Evolutionary conservation across 768 basidiomycete species (phyloP), one percentile per base, ranked within the genome.

Genomic region (Nevesoporus exiguus): DNA sequence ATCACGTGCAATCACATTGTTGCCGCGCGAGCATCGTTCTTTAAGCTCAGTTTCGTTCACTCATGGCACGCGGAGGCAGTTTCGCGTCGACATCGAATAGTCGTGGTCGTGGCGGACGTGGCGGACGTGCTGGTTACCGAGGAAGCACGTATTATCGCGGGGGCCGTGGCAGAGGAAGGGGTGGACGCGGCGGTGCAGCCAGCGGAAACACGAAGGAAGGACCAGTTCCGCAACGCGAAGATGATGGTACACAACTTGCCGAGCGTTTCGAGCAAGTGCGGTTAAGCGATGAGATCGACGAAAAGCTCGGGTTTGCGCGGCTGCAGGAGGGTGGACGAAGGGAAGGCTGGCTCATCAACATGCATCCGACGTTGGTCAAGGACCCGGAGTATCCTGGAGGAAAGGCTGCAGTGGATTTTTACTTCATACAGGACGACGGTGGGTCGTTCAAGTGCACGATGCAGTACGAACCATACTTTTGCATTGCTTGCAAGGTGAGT

Each of bases 351-450:
- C 74, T 99, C 66, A 85, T 99, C 58, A 98, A 98, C 67, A 98
- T 99, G 96, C 95, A 96, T 69, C 92, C 97, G 88, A 97, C 93
- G 1, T 73, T 96, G 9, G 72, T 97, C 15, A 90, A 92, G 69
- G 93, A 95, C 64, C 74, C 93, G 7, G 86, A 90, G 40, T 86
- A 86, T 77, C 82, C 90, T 6, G 82, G 82, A 9, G 97, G 95
- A 19, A 85, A 83, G 61, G 86, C 93, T 2, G 97, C 88, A 7
- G 95, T 99, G 13, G 94, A 99, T 62, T 96, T 84, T 61, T 98
- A 96, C 69, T 98, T 99, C 65, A 93, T 99, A 59, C 86, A 98
- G 74, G 95, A 98, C 64, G 94, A 98, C 55, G 97, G 97, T 6
- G 83, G 83, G 24, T 90, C 90, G 85, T 98, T 99, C 80, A 99